Evolutionary conservation across 83 land plant species (phyloP).

Genomic region (Picea mariana): DNA sequence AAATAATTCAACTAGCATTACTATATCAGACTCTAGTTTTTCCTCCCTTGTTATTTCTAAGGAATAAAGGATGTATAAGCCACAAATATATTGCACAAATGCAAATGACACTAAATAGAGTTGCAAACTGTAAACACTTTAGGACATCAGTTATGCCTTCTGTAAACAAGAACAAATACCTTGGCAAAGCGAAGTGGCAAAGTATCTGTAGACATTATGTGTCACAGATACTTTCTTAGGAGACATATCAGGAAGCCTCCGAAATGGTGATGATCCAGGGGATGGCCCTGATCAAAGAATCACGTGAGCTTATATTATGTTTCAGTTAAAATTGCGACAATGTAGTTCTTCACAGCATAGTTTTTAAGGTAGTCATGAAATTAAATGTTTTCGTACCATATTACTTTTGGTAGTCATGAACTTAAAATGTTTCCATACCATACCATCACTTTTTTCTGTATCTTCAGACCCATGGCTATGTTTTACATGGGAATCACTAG

Average conservation of each 20-base stretch:
- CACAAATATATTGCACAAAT: background rate
- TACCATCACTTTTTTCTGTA: conserved; percentile 56
- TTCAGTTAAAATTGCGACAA: background rate
- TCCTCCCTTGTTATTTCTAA: background rate
- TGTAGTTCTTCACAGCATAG: too few species aligned
- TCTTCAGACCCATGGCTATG: conserved; percentile 36
- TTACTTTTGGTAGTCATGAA: too few species aligned
- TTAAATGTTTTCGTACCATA: too few species aligned
- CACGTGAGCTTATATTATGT: background rate
- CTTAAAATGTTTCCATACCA: too few species aligned
- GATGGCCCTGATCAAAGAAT: conserved; percentile 44
- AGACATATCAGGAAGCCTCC: conserved; percentile 92
- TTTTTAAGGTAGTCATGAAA: background rate
- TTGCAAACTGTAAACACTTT: background rate
- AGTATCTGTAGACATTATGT: conserved; percentile 94
- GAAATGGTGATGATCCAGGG: conserved; percentile 75
- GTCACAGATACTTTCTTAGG: conserved; percentile 89
- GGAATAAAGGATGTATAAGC: background rate
- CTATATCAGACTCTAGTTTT: background rate
- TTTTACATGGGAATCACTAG: conserved; percentile 25
- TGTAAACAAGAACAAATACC: conserved; percentile 43
- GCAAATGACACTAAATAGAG: background rate
- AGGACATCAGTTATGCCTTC: background rate
- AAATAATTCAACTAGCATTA: background rate
- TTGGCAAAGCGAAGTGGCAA: conserved; percentile 90